These are phyloP conservation scores for Ogataea pilisensis DNA, from an alignment of 805 yeast species.

Conservation along the genomic window DNA sequence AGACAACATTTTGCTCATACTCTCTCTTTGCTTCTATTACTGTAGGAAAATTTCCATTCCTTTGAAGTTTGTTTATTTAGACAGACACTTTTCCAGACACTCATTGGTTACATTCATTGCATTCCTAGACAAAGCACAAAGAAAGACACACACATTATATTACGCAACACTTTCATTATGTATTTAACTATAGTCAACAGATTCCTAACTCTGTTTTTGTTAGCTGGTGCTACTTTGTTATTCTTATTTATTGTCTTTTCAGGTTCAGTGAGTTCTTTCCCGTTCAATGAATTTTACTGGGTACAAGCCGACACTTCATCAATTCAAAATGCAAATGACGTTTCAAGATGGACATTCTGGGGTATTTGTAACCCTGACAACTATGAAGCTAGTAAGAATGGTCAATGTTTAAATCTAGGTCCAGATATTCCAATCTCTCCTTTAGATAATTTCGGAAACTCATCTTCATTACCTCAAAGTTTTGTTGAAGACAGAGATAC, in stretches of 20 bases:
- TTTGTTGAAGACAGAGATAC: slow-evolving; percentile 52
- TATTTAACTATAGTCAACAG: slow-evolving; percentile 21
- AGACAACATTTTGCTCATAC: too few relatives aligned
- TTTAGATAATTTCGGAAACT: slow-evolving; percentile 62
- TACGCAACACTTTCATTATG: slow-evolving; percentile 6
- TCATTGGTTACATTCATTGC: too few relatives aligned
- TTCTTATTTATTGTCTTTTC: slow-evolving; percentile 59
- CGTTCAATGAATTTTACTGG: slow-evolving; percentile 68
- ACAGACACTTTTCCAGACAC: too few relatives aligned
- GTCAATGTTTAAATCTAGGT: slow-evolving; percentile 37
- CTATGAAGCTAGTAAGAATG: slow-evolving; percentile 24
- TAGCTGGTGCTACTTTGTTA: slow-evolving; percentile 46
- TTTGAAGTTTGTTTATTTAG: too few relatives aligned
- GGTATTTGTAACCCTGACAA: slow-evolving; percentile 53
- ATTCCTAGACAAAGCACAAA: too few relatives aligned
- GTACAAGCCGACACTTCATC: slow-evolving; percentile 60
- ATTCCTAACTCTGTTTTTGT: slow-evolving; percentile 29
- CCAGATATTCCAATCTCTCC: slow-evolving; percentile 78
- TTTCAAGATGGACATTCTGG: slow-evolving; percentile 83
- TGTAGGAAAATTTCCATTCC: too few relatives aligned
- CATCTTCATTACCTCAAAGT: slow-evolving; percentile 45
- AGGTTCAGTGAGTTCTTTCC: slow-evolving; percentile 55
- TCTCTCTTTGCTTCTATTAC: too few relatives aligned
- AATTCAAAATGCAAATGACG: slow-evolving; percentile 40
- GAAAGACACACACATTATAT: too few relatives aligned